Evolutionary conservation across 306 rosid species (phyloP), one percentile per base, ranked within the genome.

Genomic region (Cucumis hystrix): DNA sequence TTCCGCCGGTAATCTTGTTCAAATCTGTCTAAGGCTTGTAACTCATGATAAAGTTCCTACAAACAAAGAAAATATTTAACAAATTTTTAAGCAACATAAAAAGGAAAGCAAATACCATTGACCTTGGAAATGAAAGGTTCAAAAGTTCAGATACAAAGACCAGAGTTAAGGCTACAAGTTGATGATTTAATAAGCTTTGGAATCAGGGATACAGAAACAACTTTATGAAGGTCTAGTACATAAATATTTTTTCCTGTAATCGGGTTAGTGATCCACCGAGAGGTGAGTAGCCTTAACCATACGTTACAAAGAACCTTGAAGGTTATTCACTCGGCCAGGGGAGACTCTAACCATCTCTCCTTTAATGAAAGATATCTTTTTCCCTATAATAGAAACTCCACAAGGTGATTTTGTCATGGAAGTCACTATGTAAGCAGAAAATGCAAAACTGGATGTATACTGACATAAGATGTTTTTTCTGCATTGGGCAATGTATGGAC

Each of bases 1-100:
- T 89, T 96, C 77, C 96, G 98, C 45, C 86, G 90, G 82, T 89
- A 89, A 85, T 96, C 99, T 82, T 92, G 99, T 83, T 92, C 98
- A 87, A 88, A 96, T 86, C 99, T 89, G 80, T 96, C 99, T 79
- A 96, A 86, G 81, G 99, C 93, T 70, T 96, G 96, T 79, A 89
- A 86, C 83, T 92, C 99, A 80, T 96, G 99, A 85, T 92, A 96
- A 82, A 96, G 85, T 82, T 96, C 99, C 99, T 96, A 90, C 41
- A 83, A 45, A 39, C 77, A 74, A 79, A 67, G 59, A 82, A 77
- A 45, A 65, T 52, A 77, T 49, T 40, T 16, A 37, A 35, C 45
- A 51, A 52, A 72, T 66, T 39, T 71, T 55, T 80, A 78, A 78
- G 78, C 63, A 69, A 70, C 62, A 62, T 71, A 83, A 7, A 64